Base-by-base conservation (phyloP, 345 rosid genomes). In the Camelina hispida region DNA sequence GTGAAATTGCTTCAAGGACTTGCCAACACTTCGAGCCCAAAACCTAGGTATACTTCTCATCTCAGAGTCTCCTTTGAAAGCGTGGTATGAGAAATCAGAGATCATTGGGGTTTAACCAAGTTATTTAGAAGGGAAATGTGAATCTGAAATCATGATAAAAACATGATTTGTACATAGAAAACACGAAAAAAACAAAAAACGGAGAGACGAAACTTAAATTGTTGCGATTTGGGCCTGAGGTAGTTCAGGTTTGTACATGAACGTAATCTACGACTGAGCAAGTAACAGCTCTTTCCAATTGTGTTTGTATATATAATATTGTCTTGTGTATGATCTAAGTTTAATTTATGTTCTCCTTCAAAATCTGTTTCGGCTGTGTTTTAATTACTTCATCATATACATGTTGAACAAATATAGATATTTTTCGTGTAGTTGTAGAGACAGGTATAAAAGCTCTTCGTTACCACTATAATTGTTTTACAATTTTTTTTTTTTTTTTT, bases 1-100 rank as follows among this genome's bases (percentile, higher is more conserved):
- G 62, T 74, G 69, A 63, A 56, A 12, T 44, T 85, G 51, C 85
- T 87, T n/a, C 74, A 79, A 59, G 79, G 81, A 66, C 79, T 87
- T 61, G 83, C 81, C 3, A 46, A 66, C 22, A 79, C 77, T 43
- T 68, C 79, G 2, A 69, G 64, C 23, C 54, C 61, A 7, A 77
- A 81, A 75, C 62, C 82, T 25, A 66, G 68, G 28, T 42, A 20
- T 20, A 51, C 64, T 7, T 60, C 79, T 25, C 65, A 69, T 32
- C 60, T 66, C 38, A 52, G 74, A 70, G 85, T 65, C 60, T 77
- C 81, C 3, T 77, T 74, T 1, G 72, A 77, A 70, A 74, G 73
- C 30, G 57, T 65, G 17, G 72, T 77, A 35, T 83, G 68, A 59
- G 46, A n/a, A 17, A 9, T 58, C 54, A 28, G 9, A 35, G 43